phyloP scores from a whole-genome alignment of 306 rosid species.

The Quercus gilva region DNA sequence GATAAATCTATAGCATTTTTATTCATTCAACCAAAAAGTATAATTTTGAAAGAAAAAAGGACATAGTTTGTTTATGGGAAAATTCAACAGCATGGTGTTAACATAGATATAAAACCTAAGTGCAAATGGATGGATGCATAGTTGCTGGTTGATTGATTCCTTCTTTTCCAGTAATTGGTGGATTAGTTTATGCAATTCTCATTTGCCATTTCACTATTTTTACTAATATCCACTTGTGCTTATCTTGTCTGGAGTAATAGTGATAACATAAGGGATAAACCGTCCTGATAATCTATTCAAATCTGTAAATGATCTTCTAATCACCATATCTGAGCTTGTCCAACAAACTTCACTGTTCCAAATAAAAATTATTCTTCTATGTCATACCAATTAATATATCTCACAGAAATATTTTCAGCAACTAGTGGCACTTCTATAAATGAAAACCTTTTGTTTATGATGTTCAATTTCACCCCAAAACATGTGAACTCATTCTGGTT shows the following conservation, averaged over 20 bases:
- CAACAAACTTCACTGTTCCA: neutral
- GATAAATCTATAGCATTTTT: neutral
- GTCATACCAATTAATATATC: neutral
- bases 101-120: neutral
- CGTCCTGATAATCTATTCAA: neutral
- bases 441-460: neutral
- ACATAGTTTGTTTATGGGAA: neutral
- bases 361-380: neutral
- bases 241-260: neutral
- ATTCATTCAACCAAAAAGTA: neutral
- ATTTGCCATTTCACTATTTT: neutral
- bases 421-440: neutral
- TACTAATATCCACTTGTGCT: neutral
- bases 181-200: neutral
- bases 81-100: neutral
- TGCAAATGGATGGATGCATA: neutral
- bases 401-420: neutral
- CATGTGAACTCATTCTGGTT: neutral
- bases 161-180: neutral
- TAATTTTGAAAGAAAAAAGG: neutral
- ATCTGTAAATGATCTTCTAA: neutral
- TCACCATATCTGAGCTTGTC: neutral
- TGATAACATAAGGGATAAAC: neutral
- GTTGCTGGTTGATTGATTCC: neutral
- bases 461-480: neutral